Evolutionary conservation across 2,329 filamentous ascomycete species (phyloP), one percentile per base, ranked within the genome.

Genomic region (Ophiostoma himal-ulmi): DNA sequence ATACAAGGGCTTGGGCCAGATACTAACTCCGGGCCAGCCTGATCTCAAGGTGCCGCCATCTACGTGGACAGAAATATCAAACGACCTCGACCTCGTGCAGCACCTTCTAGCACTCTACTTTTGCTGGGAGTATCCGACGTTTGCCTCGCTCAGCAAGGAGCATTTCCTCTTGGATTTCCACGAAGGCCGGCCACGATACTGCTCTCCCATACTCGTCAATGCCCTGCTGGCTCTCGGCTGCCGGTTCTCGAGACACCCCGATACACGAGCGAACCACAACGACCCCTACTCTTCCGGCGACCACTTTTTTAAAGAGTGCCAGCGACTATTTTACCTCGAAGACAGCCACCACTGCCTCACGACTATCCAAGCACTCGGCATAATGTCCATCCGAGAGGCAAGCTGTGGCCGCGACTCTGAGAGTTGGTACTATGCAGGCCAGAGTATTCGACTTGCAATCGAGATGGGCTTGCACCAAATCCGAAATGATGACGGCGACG

Each of bases 91-190:
- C 14, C 82, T 91, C 39, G 86, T 91, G 0, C 83, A 88, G 72
- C 88, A 89, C 74, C 81, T 91, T 11, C 79, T 91, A 69, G 83
- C 85, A 0, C 80, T 91, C 41, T 92, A 91, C 78, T 92, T 92
- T 74, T 90, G 88, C 80, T 92, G 90, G 86, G 87, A 90, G 74
- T 91, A 93, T 76, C 89, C 90, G 2, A 92, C 89, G 14, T 92
- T 91, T 78, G 87, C 89, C 3, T 87, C 90, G 2, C 83, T 93
- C 64, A 91, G 88, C 75, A 89, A 90, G 76, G 88, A 91, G 74
- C 86, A 89, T 75, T 92, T 92, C 75, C 80, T 90, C 71, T 83
- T 83, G 68, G 89, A 92, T 77, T 91, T 91, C 75, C 79, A 82
- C 52, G 81, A 83, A 11, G 88, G 88, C 1, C 81, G 85, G 22